These are phyloP conservation scores for Phycomyces blakesleeanus DNA, from an alignment of 192 early-diverging fungal genomes.

Conservation along the genomic window DNA sequence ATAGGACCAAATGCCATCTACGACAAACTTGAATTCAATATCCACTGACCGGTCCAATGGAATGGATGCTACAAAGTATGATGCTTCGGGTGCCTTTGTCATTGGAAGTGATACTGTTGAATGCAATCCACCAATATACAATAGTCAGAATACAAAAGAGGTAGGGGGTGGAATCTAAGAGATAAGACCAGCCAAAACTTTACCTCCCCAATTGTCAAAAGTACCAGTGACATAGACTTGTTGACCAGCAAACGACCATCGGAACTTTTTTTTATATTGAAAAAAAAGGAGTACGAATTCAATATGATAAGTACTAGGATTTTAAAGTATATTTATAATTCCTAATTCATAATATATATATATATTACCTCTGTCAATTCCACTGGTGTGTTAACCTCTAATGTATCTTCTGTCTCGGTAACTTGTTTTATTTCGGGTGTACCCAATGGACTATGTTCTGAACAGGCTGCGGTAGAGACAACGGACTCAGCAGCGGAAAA, in stretches of 20 bases:
- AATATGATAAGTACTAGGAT: not conserved
- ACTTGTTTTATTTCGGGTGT: not conserved
- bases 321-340: not conserved
- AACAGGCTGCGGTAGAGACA: constrained; percentile 6
- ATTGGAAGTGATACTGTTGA: not conserved
- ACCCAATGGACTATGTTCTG: not conserved
- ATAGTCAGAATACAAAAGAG: too few relatives aligned
- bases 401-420: not conserved
- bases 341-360: not conserved
- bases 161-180: too few relatives aligned
- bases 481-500: constrained; percentile 2
- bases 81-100: not conserved
- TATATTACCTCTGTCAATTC: not conserved
- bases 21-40: constrained; percentile 37
- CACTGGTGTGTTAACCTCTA: not conserved
- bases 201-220: constrained; percentile 42
- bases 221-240: constrained; percentile 37
- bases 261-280: constrained; percentile 20
- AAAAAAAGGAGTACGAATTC: not conserved
- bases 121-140: not conserved
- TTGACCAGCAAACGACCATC: constrained; percentile 37
- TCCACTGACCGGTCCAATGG: constrained; percentile 19
- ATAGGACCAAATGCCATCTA: constrained; percentile 41
- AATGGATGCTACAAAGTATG: constrained; percentile 6
- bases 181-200: too few relatives aligned